Conservation (phyloP, 2,329 filamentous ascomycete species). For the Macroventuria anomochaeta region DNA sequence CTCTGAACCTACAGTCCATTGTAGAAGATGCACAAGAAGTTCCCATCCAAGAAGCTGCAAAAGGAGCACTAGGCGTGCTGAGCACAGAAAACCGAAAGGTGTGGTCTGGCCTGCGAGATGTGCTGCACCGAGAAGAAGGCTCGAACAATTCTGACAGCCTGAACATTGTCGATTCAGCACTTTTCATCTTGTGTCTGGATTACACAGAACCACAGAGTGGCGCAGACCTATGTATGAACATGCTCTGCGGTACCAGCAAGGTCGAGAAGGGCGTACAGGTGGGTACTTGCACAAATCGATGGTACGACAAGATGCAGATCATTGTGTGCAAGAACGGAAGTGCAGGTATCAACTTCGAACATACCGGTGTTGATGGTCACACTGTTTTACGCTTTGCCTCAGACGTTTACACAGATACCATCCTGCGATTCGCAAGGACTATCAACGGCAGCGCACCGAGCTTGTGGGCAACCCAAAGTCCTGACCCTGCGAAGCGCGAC, state of each 20-base stretch:
- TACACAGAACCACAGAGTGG: slow-evolving; percentile 84
- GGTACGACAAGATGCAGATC: slow-evolving; percentile 99
- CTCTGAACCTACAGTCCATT: slow-evolving; percentile 89
- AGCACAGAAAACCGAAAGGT: slow-evolving; percentile 96
- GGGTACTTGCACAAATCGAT: slow-evolving; percentile 95
- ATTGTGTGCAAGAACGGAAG: slow-evolving; percentile 99
- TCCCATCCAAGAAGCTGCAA: slow-evolving; percentile 93
- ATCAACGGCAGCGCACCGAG: slow-evolving; percentile 94
- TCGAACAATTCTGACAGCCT: slow-evolving; percentile 97
- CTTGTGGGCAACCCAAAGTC: slow-evolving; percentile 88
- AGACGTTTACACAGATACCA: slow-evolving; percentile 96
- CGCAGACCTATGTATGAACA: slow-evolving; percentile 92
- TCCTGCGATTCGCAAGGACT: slow-evolving; percentile 89
- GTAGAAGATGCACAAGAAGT: slow-evolving; percentile 88
- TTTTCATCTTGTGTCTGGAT: slow-evolving; percentile 92
- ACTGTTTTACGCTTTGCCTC: slow-evolving; percentile 96
- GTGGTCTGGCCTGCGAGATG: slow-evolving; percentile 90
- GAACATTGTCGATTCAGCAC: slow-evolving; percentile 91
- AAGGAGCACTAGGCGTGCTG: slow-evolving; percentile 88
- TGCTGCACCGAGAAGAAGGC: slow-evolving; percentile 81
- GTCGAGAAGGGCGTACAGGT: slow-evolving; percentile 94
- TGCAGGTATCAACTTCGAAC: slow-evolving; percentile 98
- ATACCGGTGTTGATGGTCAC: slow-evolving; percentile 96
- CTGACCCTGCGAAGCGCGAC: slow-evolving; percentile 90
- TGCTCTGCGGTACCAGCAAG: slow-evolving; percentile 94